Base-by-base conservation (phyloP, 495 filamentous ascomycete species). In the Viridothelium virens region DNA sequence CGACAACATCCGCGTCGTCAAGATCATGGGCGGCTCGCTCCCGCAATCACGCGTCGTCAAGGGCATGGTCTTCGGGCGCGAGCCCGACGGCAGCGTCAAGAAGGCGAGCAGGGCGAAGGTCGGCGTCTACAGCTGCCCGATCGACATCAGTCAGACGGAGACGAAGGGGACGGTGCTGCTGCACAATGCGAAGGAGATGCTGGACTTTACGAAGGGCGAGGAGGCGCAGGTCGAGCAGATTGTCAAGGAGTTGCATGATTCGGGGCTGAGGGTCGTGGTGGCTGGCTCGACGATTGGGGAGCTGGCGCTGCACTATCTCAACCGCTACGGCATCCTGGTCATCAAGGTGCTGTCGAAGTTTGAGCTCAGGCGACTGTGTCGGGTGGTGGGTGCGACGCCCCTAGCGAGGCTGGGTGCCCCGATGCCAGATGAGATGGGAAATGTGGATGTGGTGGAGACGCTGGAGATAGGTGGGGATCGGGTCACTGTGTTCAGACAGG, bases 361-460 rank as follows among this genome's bases (percentile, higher is more conserved):
- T 76, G 95, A 99, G 78, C 84, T 97, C 56, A 85, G 92, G 68
- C 84, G 95, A 59, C 79, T 97, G 67, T 99, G 95, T 84, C 87
- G 94, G 61, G 95, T 99, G 39, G 92, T 99, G 39, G 94, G 95
- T 63, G 95, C 94, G 53, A 96, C 92, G 2, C 95, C 95, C 7
- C 85, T 99, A 64, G 95, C 95, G 41, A 88, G 95, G 71, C 84
- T 99, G 62, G 95, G 95, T 64, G 95, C 95, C 9, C 95, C 95
- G 37, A 99, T 99, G 95, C 95, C 95, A 34, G 95, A 99, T 72
- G 95, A 99, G 83, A 97, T 97, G 92, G 95, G 95, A 68, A 88
- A 77, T 69, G 83, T 97, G 67, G 95, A 99, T 78, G 78, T 99
- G 37, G 93, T 99, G 25, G 95, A 97, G 84, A 99, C 95, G 6